Conservation (phyloP, 1,284 basidiomycete genomes). For the Agaricales sp. region DNA sequence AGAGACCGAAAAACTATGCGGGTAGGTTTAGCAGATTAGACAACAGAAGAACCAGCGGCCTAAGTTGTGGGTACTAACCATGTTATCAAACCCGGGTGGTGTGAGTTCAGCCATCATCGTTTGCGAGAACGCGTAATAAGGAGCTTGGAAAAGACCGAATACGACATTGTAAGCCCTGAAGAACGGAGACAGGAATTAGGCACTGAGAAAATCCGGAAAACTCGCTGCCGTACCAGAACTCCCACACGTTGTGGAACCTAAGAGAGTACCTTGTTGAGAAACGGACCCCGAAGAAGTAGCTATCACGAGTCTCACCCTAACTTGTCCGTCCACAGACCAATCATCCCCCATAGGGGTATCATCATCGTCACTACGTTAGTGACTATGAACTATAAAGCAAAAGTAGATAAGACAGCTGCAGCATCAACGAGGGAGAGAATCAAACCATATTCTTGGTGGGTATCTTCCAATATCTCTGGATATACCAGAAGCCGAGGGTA, state of each 20-base stretch:
- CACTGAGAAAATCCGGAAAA: background rate
- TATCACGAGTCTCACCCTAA: conserved; percentile 64
- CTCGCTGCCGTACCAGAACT: conserved; percentile 58
- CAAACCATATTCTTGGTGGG: conserved; percentile 67
- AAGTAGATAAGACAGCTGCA: conserved; percentile 9
- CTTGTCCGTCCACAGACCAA: conserved; percentile 72
- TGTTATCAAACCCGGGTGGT: conserved; percentile 76
- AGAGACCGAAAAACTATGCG: conserved; percentile 67
- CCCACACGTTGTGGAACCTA: conserved; percentile 77
- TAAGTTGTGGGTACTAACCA: conserved; percentile 43
- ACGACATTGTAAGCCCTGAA: conserved; percentile 71
- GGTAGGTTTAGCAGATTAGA: background rate
- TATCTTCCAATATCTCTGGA: conserved; percentile 70
- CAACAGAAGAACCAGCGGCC: background rate
- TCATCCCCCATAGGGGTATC: conserved; percentile 81
- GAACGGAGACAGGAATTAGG: background rate
- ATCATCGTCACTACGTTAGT: conserved; percentile 70
- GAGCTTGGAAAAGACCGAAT: conserved; percentile 80
- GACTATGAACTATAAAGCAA: conserved; percentile 46
- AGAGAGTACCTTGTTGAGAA: conserved; percentile 9
- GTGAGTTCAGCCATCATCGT: conserved; percentile 84
- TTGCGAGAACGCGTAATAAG: conserved; percentile 79
- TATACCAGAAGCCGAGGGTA: conserved; percentile 71
- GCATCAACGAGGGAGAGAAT: background rate
- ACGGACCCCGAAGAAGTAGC: conserved; percentile 2